Evolutionary conservation across 2,329 filamentous ascomycete species (phyloP), one percentile per base, ranked within the genome.

Genomic region (Colletotrichum sp.): DNA sequence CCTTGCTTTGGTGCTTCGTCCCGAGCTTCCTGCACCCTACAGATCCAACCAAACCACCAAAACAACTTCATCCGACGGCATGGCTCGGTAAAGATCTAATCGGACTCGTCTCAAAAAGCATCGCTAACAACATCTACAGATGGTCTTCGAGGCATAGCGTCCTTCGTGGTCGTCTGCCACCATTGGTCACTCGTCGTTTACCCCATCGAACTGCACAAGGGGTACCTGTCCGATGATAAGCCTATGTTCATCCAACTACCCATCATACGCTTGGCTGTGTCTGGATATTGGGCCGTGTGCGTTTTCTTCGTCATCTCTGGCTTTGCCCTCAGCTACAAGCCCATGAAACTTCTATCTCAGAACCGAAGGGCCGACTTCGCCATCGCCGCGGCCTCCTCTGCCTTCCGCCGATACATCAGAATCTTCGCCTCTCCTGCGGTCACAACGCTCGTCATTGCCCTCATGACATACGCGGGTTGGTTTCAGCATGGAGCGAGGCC

Each of bases 131-230:
- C 18, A 21, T 30, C 12, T 24, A 12, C 18, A 76, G 93, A 94
- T 78, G 93, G 93, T 16, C 84, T 94, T 16, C 86, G 93, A 80
- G 93, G 93, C 5, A 93, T 94, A 77, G 92, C 92, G 6, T 92
- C 93, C 4, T 87, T 94, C 34, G 81, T 94, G 32, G 93, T 94
- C 16, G 94, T 93, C 81, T 86, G 89, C 78, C 90, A 92, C 69
- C 91, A 93, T 81, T 88, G 69, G 69, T 68, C 69, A 7, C 63
- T 76, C 15, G 32, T 72, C 39, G 62, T 28, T 7, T 72, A 59
- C 63, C 30, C 57, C 28, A 34, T 55, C 36, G 30, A 49, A 13
- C 64, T 75, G 13, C 69, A 72, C n/a, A 66, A 52, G 21, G 73
- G 73, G 21, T 76, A 59, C 39, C 55, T 39, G 24, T 62, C 83